Percentiles rank a stretch among this genome's conserved stretches.
phyloP scores from a whole-genome alignment of 2,329 filamentous ascomycete species.

The Biscogniauxia mediterranea region DNA sequence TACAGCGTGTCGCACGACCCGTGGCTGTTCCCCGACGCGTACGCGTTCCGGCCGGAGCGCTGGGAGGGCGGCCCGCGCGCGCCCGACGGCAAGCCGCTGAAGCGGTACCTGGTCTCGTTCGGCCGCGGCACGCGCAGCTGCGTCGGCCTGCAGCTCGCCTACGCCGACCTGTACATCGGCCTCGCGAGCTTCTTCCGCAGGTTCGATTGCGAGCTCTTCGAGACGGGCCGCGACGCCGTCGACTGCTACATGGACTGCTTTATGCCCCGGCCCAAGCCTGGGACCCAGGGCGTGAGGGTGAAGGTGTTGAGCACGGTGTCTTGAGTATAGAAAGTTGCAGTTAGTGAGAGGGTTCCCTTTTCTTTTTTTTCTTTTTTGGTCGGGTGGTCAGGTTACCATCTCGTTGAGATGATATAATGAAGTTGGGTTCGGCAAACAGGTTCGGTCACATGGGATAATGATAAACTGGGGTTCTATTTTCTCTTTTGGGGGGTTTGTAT shows the following conservation, averaged over 20 bases:
- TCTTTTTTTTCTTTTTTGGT: too few species aligned
- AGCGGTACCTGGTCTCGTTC: constrained; percentile 2
- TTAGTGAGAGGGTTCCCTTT: neutral
- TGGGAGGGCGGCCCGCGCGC: constrained; percentile 2
- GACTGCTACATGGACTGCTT: constrained; percentile 17
- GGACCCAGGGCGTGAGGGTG: constrained; percentile 15
- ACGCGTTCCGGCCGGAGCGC: constrained; percentile 6
- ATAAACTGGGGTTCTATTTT: neutral
- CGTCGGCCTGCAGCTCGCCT: constrained; percentile 8
- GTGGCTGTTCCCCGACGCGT: constrained; percentile 1
- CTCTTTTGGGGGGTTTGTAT: neutral
- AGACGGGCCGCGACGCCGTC: constrained; percentile 24
- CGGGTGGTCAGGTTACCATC: neutral
- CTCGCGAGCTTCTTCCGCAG: constrained; percentile 21
- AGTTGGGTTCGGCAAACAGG: neutral
- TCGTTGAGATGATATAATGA: neutral
- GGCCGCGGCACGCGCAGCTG: constrained; percentile 2
- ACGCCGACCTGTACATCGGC: constrained; percentile 23
- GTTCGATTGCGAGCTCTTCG: constrained; percentile 27
- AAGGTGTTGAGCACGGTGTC: constrained; percentile 2
- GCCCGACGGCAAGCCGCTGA: neutral
- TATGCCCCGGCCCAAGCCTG: constrained; percentile 14
- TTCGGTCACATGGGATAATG: neutral
- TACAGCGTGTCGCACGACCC: constrained; percentile 10
- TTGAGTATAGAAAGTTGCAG: neutral